A percentile compares a stretch with the other conserved stretches of the same genome.
Evolutionary conservation across 164 flowering plant genomes (phyloP).

Genomic region (Magnolia sinica): DNA sequence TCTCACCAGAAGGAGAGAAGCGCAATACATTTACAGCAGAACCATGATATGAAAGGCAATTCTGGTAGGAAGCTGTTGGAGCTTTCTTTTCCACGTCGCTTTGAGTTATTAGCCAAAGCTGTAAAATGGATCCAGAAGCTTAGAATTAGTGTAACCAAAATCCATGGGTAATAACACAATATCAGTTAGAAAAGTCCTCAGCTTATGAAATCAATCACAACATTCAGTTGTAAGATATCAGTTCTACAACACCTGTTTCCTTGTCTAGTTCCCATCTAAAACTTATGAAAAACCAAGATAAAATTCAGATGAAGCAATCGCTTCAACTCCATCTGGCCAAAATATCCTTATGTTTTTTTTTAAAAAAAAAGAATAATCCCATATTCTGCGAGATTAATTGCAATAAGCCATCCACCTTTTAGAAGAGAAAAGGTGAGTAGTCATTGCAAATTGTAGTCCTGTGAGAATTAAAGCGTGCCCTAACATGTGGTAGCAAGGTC

Average conservation of each 20-base stretch:
- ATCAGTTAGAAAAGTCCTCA: neutral
- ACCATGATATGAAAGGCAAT: conserved; percentile 75
- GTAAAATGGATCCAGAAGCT: conserved; percentile 12
- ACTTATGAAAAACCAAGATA: neutral
- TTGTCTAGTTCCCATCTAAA: neutral
- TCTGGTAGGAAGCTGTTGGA: conserved; percentile 71
- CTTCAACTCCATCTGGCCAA: no score
- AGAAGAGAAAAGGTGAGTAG: no score
- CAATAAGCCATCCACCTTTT: no score
- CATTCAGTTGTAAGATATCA: no score
- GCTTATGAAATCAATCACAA: neutral
- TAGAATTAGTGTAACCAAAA: neutral
- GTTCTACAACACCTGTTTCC: neutral
- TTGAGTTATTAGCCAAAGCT: conserved; percentile 74
- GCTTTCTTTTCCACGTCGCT: conserved; percentile 50
- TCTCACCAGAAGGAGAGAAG: conserved; percentile 86
- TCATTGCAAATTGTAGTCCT: no score
- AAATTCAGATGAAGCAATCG: no score
- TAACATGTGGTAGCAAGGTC: no score
- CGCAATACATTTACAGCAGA: conserved; percentile 84
- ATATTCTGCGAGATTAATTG: no score
- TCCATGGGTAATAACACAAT: neutral
- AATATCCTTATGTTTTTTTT: no score
- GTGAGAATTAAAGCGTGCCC: no score
- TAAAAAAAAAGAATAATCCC: no score